These are phyloP conservation scores for Cajanus cajan DNA, from an alignment of 306 rosid genomes.

Conservation along the genomic window DNA sequence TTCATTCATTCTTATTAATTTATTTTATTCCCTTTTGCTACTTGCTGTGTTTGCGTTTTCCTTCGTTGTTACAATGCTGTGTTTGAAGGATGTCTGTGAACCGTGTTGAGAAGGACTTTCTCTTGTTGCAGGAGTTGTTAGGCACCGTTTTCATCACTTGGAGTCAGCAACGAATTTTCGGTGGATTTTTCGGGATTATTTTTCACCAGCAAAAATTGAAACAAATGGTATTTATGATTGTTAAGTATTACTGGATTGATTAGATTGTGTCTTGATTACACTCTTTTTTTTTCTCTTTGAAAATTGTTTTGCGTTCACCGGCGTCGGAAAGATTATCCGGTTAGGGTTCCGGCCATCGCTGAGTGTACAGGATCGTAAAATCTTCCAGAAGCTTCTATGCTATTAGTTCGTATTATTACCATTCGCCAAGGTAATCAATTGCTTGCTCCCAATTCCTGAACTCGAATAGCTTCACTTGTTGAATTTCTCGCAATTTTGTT, in stretches of 20 bases:
- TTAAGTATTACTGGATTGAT: not conserved
- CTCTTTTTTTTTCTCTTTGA: not conserved
- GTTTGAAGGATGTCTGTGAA: not conserved
- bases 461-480: slow-evolving; percentile 8
- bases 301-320: not conserved
- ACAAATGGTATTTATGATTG: slow-evolving; percentile 33
- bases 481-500: slow-evolving; percentile 12
- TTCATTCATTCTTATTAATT: not conserved
- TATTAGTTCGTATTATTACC: not conserved
- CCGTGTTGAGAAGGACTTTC: not conserved
- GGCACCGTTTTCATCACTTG: slow-evolving; percentile 6
- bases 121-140: slow-evolving; percentile 32
- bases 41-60: not conserved
- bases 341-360: slow-evolving; percentile 9
- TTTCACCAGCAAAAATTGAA: slow-evolving; percentile 18
- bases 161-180: not conserved
- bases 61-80: not conserved
- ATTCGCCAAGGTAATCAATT: slow-evolving; percentile 5
- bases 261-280: not conserved
- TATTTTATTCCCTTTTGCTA: not conserved
- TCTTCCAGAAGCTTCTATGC: slow-evolving; percentile 12
- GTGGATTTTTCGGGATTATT: not conserved
- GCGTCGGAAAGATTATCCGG: slow-evolving; percentile 23
- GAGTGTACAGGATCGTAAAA: slow-evolving; percentile 22
- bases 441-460: slow-evolving; percentile 13